Conservation (phyloP, 768 basidiomycete species). For the Phanerochaete sordida region DNA sequence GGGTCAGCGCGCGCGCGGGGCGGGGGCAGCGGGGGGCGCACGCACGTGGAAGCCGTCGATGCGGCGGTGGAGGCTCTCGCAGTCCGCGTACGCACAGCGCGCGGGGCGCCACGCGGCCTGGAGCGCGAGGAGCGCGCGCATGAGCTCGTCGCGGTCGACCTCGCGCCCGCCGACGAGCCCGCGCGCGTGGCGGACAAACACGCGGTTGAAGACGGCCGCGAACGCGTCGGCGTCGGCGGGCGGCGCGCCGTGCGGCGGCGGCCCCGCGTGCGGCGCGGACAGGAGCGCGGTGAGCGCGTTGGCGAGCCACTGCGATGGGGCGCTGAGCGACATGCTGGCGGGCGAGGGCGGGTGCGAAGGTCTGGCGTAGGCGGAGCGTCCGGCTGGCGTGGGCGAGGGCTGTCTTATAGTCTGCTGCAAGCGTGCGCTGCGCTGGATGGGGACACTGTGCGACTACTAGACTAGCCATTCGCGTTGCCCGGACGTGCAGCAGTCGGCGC, state of each 20-base stretch:
- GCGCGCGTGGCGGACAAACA: constrained; percentile 17
- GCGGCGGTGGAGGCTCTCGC: constrained; percentile 1
- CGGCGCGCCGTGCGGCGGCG: not conserved
- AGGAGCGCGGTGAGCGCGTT: constrained; percentile 9
- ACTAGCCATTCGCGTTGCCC: not conserved
- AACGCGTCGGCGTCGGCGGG: constrained; percentile 14
- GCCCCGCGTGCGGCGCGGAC: constrained; percentile 3
- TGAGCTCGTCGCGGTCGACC: constrained; percentile 19
- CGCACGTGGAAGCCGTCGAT: constrained; percentile 15
- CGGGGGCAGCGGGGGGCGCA: not conserved
- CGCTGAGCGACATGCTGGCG: constrained; percentile 7
- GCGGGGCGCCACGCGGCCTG: constrained; percentile 19
- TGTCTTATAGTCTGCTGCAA: not conserved
- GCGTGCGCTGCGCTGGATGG: not conserved
- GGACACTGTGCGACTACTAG: not conserved
- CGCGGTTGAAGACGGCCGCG: constrained; percentile 17
- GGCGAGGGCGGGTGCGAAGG: not conserved
- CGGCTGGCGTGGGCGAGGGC: not conserved
- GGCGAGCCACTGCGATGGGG: constrained; percentile 14
- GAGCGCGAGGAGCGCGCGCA: constrained; percentile 15
- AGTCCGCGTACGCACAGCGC: constrained; percentile 1
- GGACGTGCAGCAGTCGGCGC: not conserved
- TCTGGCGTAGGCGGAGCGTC: no score
- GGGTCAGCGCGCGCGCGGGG: not conserved
- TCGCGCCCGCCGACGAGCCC: constrained; percentile 18